phyloP scores from a whole-genome alignment of 1,139 yeast genomes.

The Suhomyces yuchorum region DNA sequence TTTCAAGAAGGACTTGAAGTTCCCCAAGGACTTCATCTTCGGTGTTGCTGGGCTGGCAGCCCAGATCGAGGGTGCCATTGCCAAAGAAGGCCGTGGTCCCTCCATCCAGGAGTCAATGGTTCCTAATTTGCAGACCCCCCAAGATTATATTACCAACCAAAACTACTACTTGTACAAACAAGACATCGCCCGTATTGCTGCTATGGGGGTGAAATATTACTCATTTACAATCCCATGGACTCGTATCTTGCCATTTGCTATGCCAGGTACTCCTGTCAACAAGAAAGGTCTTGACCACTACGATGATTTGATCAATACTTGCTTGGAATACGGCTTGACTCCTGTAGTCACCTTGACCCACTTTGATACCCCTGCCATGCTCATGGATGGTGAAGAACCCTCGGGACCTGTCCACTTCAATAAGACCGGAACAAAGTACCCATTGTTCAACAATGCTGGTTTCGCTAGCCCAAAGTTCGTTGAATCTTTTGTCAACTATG shows the following conservation, averaged over 20 bases:
- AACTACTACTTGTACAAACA: slow-evolving; percentile 37
- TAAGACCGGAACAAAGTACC: slow-evolving; percentile 1
- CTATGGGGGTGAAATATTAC: slow-evolving; percentile 34
- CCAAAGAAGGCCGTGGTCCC: slow-evolving; percentile 38
- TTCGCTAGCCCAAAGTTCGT: slow-evolving; percentile 28
- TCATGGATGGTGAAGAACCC: slow-evolving; percentile 2
- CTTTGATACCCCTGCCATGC: slow-evolving; percentile 32
- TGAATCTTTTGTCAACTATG: slow-evolving; percentile 35
- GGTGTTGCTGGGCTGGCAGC: slow-evolving; percentile 32
- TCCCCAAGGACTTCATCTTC: slow-evolving; percentile 24
- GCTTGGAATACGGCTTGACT: slow-evolving; percentile 28
- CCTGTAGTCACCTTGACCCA: slow-evolving; percentile 39
- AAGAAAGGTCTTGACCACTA: slow-evolving; percentile 36
- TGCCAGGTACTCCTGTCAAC: slow-evolving; percentile 34
- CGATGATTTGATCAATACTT: slow-evolving; percentile 33
- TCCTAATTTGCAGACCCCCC: slow-evolving; percentile 13
- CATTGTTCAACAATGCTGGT: slow-evolving; percentile 24
- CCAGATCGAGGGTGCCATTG: slow-evolving; percentile 40
- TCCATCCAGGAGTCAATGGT: slow-evolving; percentile 28
- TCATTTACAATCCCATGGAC: slow-evolving; percentile 40
- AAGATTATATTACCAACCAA: slow-evolving; percentile 32
- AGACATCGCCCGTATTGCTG: slow-evolving; percentile 34
- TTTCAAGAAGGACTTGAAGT: slow-evolving; percentile 20
- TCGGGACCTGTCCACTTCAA: not conserved
- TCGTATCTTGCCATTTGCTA: slow-evolving; percentile 33